Evolutionary conservation across 129 eudicot species (phyloP).

Genomic region (Smallanthus sonchifolius): DNA sequence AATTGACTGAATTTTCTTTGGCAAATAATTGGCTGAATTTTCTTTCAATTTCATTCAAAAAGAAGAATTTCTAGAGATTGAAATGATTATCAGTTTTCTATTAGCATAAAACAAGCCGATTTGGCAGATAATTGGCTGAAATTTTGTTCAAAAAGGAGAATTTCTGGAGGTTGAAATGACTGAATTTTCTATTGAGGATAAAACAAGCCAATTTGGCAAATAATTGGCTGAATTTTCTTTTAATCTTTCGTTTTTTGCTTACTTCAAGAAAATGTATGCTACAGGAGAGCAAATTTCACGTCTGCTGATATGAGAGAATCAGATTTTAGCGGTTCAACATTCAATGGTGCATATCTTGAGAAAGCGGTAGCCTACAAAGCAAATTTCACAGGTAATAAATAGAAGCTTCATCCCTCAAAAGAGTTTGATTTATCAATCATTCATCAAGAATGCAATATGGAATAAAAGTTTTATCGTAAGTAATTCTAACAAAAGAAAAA

Average conservation of each 20-base stretch:
- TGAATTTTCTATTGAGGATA: not conserved
- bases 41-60: not conserved
- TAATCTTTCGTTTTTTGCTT: not conserved
- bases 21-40: not conserved
- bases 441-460: not conserved
- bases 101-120: not conserved
- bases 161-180: too few relatives aligned
- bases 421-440: not conserved
- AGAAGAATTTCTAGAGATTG: not conserved
- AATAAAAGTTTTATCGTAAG: not conserved
- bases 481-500: not conserved
- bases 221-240: not conserved
- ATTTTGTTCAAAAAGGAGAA: not conserved
- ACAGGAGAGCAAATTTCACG: slow-evolving; percentile 98
- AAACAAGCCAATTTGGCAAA: not conserved
- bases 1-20: not conserved
- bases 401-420: not conserved
- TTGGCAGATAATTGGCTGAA: not conserved
- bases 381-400: slow-evolving; percentile 69
- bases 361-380: slow-evolving; percentile 98
- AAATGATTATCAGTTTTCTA: not conserved
- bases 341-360: slow-evolving; percentile 98
- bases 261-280: slow-evolving; percentile 21
- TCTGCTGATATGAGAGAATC: slow-evolving; percentile 99
- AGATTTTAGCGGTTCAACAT: slow-evolving; percentile 97